Evolutionary conservation across 768 basidiomycete genomes (phyloP).

Genomic region (Boletus subcaerulescens): DNA sequence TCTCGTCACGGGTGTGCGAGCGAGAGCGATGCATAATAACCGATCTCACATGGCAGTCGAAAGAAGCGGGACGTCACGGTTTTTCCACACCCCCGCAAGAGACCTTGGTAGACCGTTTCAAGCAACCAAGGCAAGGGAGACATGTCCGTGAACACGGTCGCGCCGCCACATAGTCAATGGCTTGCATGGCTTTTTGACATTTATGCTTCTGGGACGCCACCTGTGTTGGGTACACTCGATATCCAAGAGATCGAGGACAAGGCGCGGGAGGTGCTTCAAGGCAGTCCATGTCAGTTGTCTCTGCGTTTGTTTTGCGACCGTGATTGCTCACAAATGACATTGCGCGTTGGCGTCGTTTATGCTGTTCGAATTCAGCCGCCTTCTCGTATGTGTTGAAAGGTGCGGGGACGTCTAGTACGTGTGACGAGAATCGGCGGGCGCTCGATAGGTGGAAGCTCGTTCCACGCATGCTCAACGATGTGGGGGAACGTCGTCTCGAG

Average conservation of each 20-base stretch:
- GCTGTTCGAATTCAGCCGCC: constrained; percentile 38
- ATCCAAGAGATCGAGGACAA: constrained; percentile 62
- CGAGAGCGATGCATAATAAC: no score
- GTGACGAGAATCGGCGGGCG: constrained; percentile 59
- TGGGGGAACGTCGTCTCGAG: constrained; percentile 44
- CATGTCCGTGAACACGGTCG: constrained; percentile 20
- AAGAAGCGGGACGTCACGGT: no score
- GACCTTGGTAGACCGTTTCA: no score
- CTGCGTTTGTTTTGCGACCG: no score
- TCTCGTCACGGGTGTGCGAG: no score
- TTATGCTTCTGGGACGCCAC: constrained; percentile 21
- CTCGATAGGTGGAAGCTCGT: constrained; percentile 55
- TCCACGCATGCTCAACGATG: constrained; percentile 55
- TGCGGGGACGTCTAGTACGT: constrained; percentile 66
- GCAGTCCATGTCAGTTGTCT: constrained; percentile 43
- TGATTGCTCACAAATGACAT: no score
- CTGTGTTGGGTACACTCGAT: constrained; percentile 52
- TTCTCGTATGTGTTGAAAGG: constrained; percentile 70
- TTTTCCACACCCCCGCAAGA: no score
- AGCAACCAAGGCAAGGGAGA: no score
- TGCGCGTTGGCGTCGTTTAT: not conserved
- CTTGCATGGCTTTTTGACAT: constrained; percentile 19
- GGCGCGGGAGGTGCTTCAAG: constrained; percentile 59
- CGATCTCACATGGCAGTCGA: no score
- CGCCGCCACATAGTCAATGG: constrained; percentile 24